These are phyloP conservation scores for Rhizoclosmatium hyalinum DNA, from an alignment of 371 early-diverging fungal genomes.

Conservation along the genomic window DNA sequence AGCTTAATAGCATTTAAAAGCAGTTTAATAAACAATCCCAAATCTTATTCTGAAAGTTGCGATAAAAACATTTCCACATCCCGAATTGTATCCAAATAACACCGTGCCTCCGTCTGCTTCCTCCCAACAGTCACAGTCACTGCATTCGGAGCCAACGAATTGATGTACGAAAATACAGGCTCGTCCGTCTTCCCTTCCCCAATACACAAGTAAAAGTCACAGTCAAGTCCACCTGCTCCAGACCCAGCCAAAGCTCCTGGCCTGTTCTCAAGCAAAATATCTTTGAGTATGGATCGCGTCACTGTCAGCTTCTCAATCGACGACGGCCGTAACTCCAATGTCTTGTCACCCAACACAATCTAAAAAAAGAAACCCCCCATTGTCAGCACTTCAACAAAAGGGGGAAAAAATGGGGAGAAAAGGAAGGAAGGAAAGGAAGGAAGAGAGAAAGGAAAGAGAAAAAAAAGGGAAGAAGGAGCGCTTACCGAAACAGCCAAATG, in stretches of 20 bases:
- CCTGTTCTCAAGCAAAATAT: slow-evolving; percentile 48
- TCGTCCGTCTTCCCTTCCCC: slow-evolving; percentile 97
- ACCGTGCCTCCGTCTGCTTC: slow-evolving; percentile 93
- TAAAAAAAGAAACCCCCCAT: slow-evolving; percentile 31
- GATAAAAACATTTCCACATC: slow-evolving; percentile 45
- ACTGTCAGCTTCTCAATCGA: slow-evolving; percentile 89
- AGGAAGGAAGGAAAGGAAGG: slow-evolving; percentile 9
- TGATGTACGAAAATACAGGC: slow-evolving; percentile 78
- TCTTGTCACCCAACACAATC: slow-evolving; percentile 92
- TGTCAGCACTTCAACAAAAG: slow-evolving; percentile 12
- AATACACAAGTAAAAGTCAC: slow-evolving; percentile 82
- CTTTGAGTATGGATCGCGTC: slow-evolving; percentile 85
- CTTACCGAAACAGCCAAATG: slow-evolving; percentile 90
- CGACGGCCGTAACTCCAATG: slow-evolving; percentile 91
- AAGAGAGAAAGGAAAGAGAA: slow-evolving; percentile 2
- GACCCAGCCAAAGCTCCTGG: not conserved
- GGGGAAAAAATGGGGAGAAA: not conserved
- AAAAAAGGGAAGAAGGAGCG: not conserved
- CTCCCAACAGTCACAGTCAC: slow-evolving; percentile 91
- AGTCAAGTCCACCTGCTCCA: slow-evolving; percentile 36
- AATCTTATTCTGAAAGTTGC: no score
- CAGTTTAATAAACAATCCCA: no score
- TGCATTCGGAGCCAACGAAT: slow-evolving; percentile 36
- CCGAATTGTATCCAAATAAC: slow-evolving; percentile 72
- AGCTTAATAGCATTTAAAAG: no score